Conservation (phyloP, 345 rosid species). For the Euphorbia lathyris region DNA sequence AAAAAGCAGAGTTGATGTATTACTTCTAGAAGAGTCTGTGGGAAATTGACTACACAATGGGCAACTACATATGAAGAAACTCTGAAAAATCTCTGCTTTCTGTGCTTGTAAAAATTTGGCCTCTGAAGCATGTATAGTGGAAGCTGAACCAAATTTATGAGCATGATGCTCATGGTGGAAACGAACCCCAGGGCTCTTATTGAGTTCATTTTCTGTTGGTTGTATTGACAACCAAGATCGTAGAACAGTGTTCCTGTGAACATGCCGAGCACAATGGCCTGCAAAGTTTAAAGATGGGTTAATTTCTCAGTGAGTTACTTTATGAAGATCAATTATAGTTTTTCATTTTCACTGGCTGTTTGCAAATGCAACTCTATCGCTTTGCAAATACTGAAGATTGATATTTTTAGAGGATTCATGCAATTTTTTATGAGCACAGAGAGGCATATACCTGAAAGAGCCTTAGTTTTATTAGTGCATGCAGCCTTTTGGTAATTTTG, state of each 20-base stretch:
- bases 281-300: conserved; percentile 14
- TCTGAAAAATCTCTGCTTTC: conserved; percentile 31
- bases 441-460: conserved; percentile 28
- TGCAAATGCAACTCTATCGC: background rate
- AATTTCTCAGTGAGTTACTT: background rate
- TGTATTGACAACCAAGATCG: conserved; percentile 27
- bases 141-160: conserved; percentile 36
- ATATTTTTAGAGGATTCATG: background rate
- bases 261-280: conserved; percentile 28
- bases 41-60: conserved; percentile 35
- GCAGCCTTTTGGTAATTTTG: conserved; percentile 33
- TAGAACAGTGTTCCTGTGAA: conserved; percentile 33
- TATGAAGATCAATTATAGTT: background rate
- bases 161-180: conserved; percentile 36
- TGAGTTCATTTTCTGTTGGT: conserved; percentile 40
- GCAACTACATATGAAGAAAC: conserved; percentile 33
- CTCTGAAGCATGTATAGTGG: conserved; percentile 38
- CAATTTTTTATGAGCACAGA: conserved; percentile 1
- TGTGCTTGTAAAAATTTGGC: conserved; percentile 36
- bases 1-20: background rate
- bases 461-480: conserved; percentile 31
- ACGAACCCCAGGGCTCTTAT: conserved; percentile 36
- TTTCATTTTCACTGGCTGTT: background rate
- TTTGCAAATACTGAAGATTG: background rate
- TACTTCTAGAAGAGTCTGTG: conserved; percentile 37